Evolutionary conservation across 257 asterid genomes (phyloP), one percentile per base, ranked within the genome.

Genomic region (Primulina huaijiensis): DNA sequence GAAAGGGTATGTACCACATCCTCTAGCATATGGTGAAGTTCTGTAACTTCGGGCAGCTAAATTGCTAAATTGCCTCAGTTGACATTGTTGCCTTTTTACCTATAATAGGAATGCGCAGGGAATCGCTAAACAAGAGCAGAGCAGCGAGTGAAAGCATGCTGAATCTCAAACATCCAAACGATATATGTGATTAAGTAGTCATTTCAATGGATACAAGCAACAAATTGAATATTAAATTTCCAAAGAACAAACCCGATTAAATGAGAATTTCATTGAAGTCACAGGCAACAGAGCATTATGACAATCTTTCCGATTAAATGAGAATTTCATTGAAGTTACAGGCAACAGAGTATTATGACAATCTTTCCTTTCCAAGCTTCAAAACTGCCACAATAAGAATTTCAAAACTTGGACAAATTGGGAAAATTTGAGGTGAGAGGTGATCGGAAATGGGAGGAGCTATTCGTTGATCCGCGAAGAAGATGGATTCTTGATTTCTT

Each of bases 11-110:
- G 56, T 82, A 82, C 88, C 85, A 70, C 79, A 81, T 70, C 77
- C 81, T 71, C 79, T 76, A 59, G 78, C 70, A 37, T 78, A 76
- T 5, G 74, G 71, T 52, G 92, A 82, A 12, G 82, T 68, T 64
- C 72, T 78, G 78, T 76, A 80, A 64, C 77, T 64, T 61, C 86
- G 81, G 40, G 81, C 69, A 74, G 86, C 71, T 68, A 81, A 72
- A 76, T 69, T 70, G 79, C 93, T 74, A 31, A 90, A 76, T 72
- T 82, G 90, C 86, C 86, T 82, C 87, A 86, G 60, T 58, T 82
- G 95, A 3, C 76, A 76, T 70, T 89, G 90, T 67, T 82, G 90
- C 52, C 82, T 75, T 73, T 80, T 78, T 67, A 84, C 91, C 98
- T 92, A 81, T 55, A 62, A 70, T 59, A 66, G 34, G 30, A 81